phyloP scores from a whole-genome alignment of 208 protist genomes.

The Angomonas ambiguus region DNA sequence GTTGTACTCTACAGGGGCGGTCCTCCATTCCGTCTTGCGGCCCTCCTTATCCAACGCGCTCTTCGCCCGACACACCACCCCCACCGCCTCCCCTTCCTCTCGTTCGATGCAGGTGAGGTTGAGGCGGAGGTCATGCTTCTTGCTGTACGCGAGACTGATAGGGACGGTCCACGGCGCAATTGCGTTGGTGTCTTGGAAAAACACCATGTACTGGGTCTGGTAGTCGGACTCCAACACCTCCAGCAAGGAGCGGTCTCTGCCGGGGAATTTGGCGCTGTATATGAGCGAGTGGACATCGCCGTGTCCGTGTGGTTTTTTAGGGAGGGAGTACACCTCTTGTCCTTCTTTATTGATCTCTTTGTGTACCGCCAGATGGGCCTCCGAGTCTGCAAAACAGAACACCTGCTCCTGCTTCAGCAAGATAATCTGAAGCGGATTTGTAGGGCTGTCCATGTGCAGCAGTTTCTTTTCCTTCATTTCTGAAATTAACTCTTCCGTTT shows the following conservation, averaged over 20 bases:
- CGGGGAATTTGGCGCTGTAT: constrained; percentile 17
- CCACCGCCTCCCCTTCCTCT: constrained; percentile 75
- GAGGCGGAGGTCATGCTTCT: constrained; percentile 51
- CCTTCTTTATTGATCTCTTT: constrained; percentile 16
- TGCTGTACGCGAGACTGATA: constrained; percentile 76
- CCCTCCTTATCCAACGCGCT: constrained; percentile 4
- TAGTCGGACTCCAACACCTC: constrained; percentile 42
- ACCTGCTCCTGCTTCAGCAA: constrained; percentile 90
- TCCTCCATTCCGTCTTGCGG: constrained; percentile 19
- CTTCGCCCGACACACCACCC: constrained; percentile 47
- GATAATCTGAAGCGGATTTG: constrained; percentile 30
- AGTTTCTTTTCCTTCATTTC: constrained; percentile 25
- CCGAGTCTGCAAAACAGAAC: constrained; percentile 78
- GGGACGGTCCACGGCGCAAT: constrained; percentile 63
- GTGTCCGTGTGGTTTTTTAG: constrained; percentile 92
- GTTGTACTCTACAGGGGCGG: constrained; percentile 86
- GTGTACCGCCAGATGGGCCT: constrained; percentile 54
- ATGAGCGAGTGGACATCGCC: constrained; percentile 92
- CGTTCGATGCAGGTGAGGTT: constrained; percentile 91
- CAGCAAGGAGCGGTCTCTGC: constrained; percentile 14
- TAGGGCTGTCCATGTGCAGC: background rate
- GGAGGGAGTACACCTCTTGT: constrained; percentile 48
- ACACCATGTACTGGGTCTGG: constrained; percentile 74
- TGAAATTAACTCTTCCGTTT: constrained; percentile 69
- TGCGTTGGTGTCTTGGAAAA: constrained; percentile 95